Base-by-base conservation (phyloP, 352 stramenopile species). In the Lagenidium giganteum region DNA sequence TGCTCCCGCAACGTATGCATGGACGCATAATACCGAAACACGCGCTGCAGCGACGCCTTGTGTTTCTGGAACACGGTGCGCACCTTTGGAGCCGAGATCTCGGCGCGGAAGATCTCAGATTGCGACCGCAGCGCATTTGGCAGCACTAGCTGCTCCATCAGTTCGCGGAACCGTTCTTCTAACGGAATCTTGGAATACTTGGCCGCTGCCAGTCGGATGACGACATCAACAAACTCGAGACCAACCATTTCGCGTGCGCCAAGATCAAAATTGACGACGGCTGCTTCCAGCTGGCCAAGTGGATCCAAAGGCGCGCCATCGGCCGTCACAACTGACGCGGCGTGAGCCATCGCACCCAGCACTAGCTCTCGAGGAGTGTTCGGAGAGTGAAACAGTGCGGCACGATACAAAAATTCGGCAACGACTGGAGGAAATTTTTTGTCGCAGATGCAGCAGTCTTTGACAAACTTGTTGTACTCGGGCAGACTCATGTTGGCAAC, bases 11-110 rank as follows among this genome's bases (percentile, higher is more conserved):
- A 44, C n/a, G 60, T 57, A 32, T 83, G 60, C 71, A 86, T 82
- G 14, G 64, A 80, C 18, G 71, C 60, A 44, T 84, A 87, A 37
- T 87, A 87, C 11, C 73, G 73, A 33, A 87, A 87, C n/a, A 83
- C 56, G 21, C 57, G 56, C 46, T 84, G 74, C 8, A 87, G 64
- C 13, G 51, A 41, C 17, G 42, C 42, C 31, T 86, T 86, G 56
- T 82, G 61, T 13, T 71, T 60, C 31, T 80, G 63, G 42, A 80
- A 83, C 5, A 86, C 66, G 8, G 72, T 68, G 6, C 68, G 67
- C 27, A 86, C 57, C 22, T 83, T 79, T 9, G 64, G 54, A 21
- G 65, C 54, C 27, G 65, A 59, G 16, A 80, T 60, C 33, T 76
- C 61, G 16, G 67, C 67, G 34, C 73, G 69, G 40, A 86, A 86